A percentile compares a stretch with the other conserved stretches of the same genome.
Conservation (phyloP, 2,329 filamentous ascomycete species). For the Clonostachys rhizophaga region DNA sequence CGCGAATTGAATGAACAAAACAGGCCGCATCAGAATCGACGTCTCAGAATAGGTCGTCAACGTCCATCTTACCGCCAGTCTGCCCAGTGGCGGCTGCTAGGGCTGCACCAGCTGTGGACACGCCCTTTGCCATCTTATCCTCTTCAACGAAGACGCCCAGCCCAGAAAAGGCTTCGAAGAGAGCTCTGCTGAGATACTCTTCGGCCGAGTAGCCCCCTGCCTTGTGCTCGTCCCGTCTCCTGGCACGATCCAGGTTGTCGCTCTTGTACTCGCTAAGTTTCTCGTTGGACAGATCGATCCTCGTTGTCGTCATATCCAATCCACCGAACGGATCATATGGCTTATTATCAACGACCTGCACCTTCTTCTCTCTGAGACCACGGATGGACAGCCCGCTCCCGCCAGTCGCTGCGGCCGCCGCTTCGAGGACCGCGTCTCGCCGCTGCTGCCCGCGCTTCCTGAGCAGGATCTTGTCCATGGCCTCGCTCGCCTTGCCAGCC, state of each 20-base stretch:
- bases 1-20: too few relatives aligned
- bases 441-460: conserved; percentile 64
- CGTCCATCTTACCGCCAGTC: conserved; percentile 35
- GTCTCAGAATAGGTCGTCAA: conserved; percentile 38
- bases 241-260: conserved; percentile 64
- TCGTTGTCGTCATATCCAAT: conserved; percentile 60
- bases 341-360: conserved; percentile 48
- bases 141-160: conserved; percentile 84
- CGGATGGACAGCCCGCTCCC: conserved; percentile 59
- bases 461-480: conserved; percentile 58
- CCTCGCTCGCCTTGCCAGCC: conserved; percentile 52
- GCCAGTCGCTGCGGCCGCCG: conserved; percentile 5
- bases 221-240: conserved; percentile 59
- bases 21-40: too few relatives aligned
- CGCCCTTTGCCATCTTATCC: conserved; percentile 48
- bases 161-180: conserved; percentile 88
- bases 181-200: conserved; percentile 75
- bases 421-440: conserved; percentile 25
- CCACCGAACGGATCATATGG: conserved; percentile 90
- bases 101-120: conserved; percentile 23
- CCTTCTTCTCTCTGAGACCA: conserved; percentile 66
- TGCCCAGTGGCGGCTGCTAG: conserved; percentile 25
- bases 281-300: conserved; percentile 54
- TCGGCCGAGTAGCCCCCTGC: conserved; percentile 80
- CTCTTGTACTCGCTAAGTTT: conserved; percentile 65